Evolutionary conservation across 106 monocot species (phyloP), one percentile per base, ranked within the genome.

Genomic region (Hemerocallis citrina): DNA sequence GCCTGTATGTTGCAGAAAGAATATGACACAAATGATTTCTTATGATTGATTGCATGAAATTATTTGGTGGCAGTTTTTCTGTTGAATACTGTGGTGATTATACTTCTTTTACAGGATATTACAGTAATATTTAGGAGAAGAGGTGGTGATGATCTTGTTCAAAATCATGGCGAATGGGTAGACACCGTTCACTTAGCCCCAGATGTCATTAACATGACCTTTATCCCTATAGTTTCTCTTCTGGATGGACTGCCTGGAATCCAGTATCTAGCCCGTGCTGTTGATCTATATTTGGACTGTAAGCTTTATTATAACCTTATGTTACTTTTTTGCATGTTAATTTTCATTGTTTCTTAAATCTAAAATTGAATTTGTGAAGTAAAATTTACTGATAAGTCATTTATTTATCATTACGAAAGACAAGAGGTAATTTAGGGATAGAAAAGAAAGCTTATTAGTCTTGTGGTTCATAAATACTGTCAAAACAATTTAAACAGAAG

Each of bases 161-260:
- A 89, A 39, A 89, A 76, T 81, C 85, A 80, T 78, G 65, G 43
- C 51, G 77, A 89, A 49, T 94, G 94, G 94, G 77, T 69, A 34
- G 69, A 25, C 27, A 86, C 94, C 64, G 70, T 94, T 24, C 4
- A 48, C 38, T 78, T 68, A 55, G 77, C 94, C 41, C 94, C 94
- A 58, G 94, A 94, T 83, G 89, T 89, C 43, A 83, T 94, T 65
- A 86, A 84, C 61, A 94, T 94, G 94, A 89, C 89, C 14, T 94
- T 94, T 69, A 11, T 80, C 52, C 80, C 94, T 19, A 85, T 94
- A 46, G 65, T 89, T 72, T 80, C 83, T 68, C 80, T 94, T 73
- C 56, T 94, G 28, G 63, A 81, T 32, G 82, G 74, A 34, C 48
- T 71, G 12, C 85, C 83, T 39, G 85, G 85, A 69, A 73, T 59